Base-by-base conservation (phyloP, 2,329 filamentous ascomycete genomes). In the Botrytis cinerea region DNA sequence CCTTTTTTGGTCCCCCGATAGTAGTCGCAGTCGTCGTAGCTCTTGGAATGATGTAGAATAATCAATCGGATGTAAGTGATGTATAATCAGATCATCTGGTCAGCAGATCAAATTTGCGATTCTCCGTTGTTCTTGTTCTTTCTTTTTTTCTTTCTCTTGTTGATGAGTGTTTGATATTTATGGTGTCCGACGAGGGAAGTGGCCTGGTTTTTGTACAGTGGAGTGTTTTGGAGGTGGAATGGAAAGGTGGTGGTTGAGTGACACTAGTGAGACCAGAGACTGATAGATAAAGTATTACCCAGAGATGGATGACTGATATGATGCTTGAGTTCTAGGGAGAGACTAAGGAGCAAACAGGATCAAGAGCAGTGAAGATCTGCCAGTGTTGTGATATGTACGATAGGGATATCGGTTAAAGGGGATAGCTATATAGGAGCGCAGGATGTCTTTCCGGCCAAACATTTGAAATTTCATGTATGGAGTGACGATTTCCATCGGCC, bases 11-110 rank as follows among this genome's bases (percentile, higher is more conserved):
- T 64, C 43, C 43, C 48, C 18, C 48, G 12, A 35, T 43, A 7
- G 14, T 46, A 16, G 32, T 62, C 25, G 43, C n/a, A 35, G 38
- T n/a, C 8, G 28, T 59, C 4, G 70, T 72, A 57, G 43, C 70
- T 67, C 20, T 67, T 67, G 32, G 70, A 72, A 72, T 60, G 61
- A 48, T 22, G 28, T 72, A 18, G 70, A 72, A 72, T 25, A 43
- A 54, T 63, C n/a, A 43, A 54, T 63, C n/a, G 25, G 18, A 35
- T 25, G 16, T 16, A 12, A 59, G 18, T 28, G 51, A 57, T 59
- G 61, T 57, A 38, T 59, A 72, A 72, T 72, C 70, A 72, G 48
- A 72, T 66, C 46, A 72, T 72, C 25, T 28, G 61, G 70, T 72
- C 70, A 72, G 46, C 60, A 66, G 70, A 66, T 59, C 45, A 3